Conservation (phyloP, 371 early-diverging fungal genomes). For the Mucor circinelloides region DNA sequence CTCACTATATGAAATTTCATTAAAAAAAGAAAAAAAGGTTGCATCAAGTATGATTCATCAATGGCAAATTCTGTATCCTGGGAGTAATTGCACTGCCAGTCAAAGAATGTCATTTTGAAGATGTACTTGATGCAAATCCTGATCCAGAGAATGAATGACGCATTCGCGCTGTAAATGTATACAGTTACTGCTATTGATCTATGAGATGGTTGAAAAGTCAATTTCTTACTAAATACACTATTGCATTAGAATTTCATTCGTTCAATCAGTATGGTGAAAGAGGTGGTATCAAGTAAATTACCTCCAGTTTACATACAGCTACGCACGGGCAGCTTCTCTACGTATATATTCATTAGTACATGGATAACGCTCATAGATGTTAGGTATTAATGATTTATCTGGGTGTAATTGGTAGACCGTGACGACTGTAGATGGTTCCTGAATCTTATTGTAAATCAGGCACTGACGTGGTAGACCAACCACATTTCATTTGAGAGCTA, state of each 20-base stretch:
- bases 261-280: no score
- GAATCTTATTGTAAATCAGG: neutral
- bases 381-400: neutral
- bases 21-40: neutral
- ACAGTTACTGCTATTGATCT: no score
- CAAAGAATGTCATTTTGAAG: neutral
- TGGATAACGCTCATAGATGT: neutral
- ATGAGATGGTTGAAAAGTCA: no score
- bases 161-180: no score
- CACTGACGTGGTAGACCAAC: no score
- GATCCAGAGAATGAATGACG: no score
- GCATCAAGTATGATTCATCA: neutral
- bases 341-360: no score
- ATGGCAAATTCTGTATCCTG: neutral
- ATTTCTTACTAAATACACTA: no score
- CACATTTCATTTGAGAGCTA: neutral
- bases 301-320: no score
- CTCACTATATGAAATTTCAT: neutral
- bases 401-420: neutral
- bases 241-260: no score
- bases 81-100: neutral
- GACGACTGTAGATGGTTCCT: neutral
- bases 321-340: no score
- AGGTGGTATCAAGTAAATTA: no score
- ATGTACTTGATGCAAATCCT: neutral